These are phyloP conservation scores for Aspergillus brasiliensis DNA, from an alignment of 2,329 filamentous ascomycete species.

Conservation along the genomic window DNA sequence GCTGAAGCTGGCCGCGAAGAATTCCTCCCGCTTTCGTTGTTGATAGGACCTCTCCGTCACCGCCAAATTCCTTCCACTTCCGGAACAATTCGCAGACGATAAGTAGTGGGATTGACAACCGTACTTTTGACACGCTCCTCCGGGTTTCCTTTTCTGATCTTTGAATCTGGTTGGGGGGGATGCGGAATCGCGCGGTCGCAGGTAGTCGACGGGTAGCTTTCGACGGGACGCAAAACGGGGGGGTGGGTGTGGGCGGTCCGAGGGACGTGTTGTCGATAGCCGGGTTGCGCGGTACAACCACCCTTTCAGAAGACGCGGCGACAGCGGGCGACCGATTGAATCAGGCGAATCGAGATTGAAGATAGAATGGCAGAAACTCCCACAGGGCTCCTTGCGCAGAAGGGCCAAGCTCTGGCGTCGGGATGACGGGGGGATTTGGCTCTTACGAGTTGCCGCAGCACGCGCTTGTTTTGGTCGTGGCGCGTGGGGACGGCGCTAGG, in stretches of 20 bases:
- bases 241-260: conserved; percentile 1
- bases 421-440: conserved; percentile 22
- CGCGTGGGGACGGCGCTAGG: conserved; percentile 40
- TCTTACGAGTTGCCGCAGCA: conserved; percentile 28
- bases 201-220: neutral
- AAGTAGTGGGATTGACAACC: neutral
- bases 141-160: neutral
- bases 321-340: conserved; percentile 13
- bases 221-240: conserved; percentile 2
- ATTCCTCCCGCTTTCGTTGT: neutral
- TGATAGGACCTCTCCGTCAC: neutral
- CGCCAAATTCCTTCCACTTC: neutral
- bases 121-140: neutral
- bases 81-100: neutral
- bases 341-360: neutral
- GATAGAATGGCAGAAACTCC: conserved; percentile 4
- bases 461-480: conserved; percentile 46
- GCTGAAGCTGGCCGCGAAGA: neutral
- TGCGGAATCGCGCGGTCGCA: conserved; percentile 11
- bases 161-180: neutral
- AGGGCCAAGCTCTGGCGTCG: conserved; percentile 18
- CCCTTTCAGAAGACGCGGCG: conserved; percentile 6
- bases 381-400: conserved; percentile 22
- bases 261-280: conserved; percentile 8
- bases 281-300: conserved; percentile 17